Evolutionary conservation across 352 stramenopile genomes (phyloP), one percentile per base, ranked within the genome.

Genomic region (Phytophthora idaei): DNA sequence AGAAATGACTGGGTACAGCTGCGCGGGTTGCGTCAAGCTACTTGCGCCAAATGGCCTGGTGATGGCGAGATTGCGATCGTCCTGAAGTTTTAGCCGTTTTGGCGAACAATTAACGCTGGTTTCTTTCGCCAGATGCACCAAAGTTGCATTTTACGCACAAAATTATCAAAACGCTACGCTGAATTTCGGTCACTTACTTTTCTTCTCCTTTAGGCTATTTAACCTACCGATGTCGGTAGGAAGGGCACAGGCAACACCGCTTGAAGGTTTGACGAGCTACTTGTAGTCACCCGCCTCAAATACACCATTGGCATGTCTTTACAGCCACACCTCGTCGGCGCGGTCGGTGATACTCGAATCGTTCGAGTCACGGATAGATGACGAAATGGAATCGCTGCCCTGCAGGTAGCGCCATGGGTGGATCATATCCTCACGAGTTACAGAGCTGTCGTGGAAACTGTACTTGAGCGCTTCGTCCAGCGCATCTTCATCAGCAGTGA

Each of bases 391-490:
- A 62, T 83, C 73, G 44, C 59, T 74, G 56, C 71, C 58, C 46
- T 80, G 63, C n/a, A 81, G 60, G 48, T 85, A 80, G 2, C 71
- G 75, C 83, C 83, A 91, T 56, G 78, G 72, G 32, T 79, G 64
- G 29, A 89, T 78, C 45, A 87, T 78, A 49, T 89, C 84, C 28
- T 78, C 72, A 31, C 74, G 63, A 37, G 73, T 87, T 36, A 83
- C 71, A 0, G 74, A 73, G 76, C 80, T 89, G 69, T 91, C 84
- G 64, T 93, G 82, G 65, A 91, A 87, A 45, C 84, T 92, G 72
- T 92, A 92, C 74, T 90, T 85, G 45, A 83, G 76, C 15, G 76
- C 79, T 63, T 81, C 76, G 49, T 85, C 79, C 17, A 76, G 28
- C 5, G 61, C 61, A 32, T 74, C 69, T 42, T 78, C 71, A 25